phyloP scores from a whole-genome alignment of 805 yeast species.

The Helenozyma rhizophorensis region DNA sequence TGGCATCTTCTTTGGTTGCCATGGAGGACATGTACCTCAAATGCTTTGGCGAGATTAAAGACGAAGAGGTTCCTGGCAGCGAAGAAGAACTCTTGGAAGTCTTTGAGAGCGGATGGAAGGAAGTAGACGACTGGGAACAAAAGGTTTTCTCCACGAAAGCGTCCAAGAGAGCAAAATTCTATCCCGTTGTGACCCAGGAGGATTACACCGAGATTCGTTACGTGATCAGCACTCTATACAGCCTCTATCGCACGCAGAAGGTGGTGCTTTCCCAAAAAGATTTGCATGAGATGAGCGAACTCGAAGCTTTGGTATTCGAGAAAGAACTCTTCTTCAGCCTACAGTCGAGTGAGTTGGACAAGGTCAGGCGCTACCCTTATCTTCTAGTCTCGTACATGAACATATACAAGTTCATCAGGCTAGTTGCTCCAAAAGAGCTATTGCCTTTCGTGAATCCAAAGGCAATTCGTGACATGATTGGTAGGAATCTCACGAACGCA shows the following conservation, averaged over 20 bases:
- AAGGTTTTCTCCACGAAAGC: conserved; percentile 27
- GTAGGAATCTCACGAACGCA: conserved; percentile 61
- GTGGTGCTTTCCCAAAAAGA: not conserved
- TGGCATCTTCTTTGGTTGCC: conserved; percentile 31
- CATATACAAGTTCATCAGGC: conserved; percentile 45
- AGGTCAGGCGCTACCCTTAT: conserved; percentile 43
- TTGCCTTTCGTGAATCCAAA: conserved; percentile 34
- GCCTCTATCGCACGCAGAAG: not conserved
- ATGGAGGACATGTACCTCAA: conserved; percentile 30
- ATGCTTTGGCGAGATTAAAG: conserved; percentile 22
- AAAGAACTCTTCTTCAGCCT: conserved; percentile 33
- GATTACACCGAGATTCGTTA: conserved; percentile 52
- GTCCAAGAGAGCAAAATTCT: conserved; percentile 25
- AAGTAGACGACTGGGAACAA: conserved; percentile 34
- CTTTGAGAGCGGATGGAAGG: conserved; percentile 33
- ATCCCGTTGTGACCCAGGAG: conserved; percentile 46
- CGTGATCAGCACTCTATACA: conserved; percentile 24
- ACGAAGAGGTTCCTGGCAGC: conserved; percentile 10
- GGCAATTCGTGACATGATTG: conserved; percentile 44
- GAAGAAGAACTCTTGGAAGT: conserved; percentile 9
- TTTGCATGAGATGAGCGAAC: conserved; percentile 2
- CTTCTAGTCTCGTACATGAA: conserved; percentile 43
- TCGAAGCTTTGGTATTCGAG: conserved; percentile 15
- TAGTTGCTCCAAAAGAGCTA: conserved; percentile 32
- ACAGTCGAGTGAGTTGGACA: conserved; percentile 50